phyloP scores from a whole-genome alignment of 2,329 filamentous ascomycete genomes.

The Chalaropsis thielavioides region DNA sequence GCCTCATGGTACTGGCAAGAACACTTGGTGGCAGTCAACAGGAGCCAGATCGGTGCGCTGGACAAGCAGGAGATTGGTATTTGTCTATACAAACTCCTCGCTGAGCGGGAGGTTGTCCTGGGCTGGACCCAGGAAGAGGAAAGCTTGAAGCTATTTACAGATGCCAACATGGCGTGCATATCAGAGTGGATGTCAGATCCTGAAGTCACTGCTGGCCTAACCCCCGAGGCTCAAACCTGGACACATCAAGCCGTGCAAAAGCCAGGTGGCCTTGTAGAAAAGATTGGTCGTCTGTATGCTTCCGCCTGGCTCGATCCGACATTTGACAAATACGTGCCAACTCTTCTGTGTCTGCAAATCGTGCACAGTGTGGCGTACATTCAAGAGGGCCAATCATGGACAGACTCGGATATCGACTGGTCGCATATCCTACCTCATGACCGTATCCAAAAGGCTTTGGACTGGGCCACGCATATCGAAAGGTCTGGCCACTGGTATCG shows the following conservation, averaged over 20 bases:
- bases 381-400: slow-evolving; percentile 27
- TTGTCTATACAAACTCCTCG: slow-evolving; percentile 27
- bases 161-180: slow-evolving; percentile 27
- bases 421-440: slow-evolving; percentile 25
- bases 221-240: slow-evolving; percentile 24
- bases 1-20: slow-evolving; percentile 34
- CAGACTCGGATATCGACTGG: slow-evolving; percentile 27
- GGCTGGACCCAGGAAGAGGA: slow-evolving; percentile 31
- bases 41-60: slow-evolving; percentile 19
- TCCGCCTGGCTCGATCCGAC: slow-evolving; percentile 27
- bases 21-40: slow-evolving; percentile 27
- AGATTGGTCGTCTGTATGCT: slow-evolving; percentile 28
- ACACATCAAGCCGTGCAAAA: slow-evolving; percentile 21
- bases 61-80: slow-evolving; percentile 26
- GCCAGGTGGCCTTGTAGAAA: slow-evolving; percentile 25
- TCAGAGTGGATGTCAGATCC: slow-evolving; percentile 27
- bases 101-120: slow-evolving; percentile 25
- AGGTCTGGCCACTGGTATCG: slow-evolving; percentile 28
- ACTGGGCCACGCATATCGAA: slow-evolving; percentile 26
- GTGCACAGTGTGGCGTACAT: slow-evolving; percentile 30
- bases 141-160: slow-evolving; percentile 30
- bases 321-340: slow-evolving; percentile 27
- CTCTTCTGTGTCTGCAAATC: slow-evolving; percentile 31
- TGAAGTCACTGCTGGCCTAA: slow-evolving; percentile 24
- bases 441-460: slow-evolving; percentile 26